phyloP scores from a whole-genome alignment of 1,284 basidiomycete species.

The Psilocybe mexicana region DNA sequence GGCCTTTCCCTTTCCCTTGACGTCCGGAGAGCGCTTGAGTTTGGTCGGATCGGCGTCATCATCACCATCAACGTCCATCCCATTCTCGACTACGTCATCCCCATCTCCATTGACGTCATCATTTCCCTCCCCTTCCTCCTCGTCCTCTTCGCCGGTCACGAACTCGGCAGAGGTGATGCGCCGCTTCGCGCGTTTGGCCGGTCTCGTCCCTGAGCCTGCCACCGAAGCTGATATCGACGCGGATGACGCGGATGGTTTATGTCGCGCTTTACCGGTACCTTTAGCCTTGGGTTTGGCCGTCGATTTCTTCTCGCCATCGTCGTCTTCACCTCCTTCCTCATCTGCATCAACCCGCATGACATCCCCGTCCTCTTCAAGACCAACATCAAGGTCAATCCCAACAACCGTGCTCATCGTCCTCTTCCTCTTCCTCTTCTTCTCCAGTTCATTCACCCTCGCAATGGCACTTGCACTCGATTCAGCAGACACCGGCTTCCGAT shows the following conservation, averaged over 20 bases:
- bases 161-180: not conserved
- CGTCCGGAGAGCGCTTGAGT: no score
- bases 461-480: not conserved
- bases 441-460: not conserved
- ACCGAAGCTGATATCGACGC: not conserved
- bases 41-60: no score
- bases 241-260: not conserved
- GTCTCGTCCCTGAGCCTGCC: not conserved
- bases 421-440: conserved; percentile 16
- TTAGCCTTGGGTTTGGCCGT: conserved; percentile 14
- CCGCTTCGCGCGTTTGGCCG: not conserved
- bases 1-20: no score
- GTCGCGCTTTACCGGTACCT: not conserved
- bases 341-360: not conserved
- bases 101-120: no score
- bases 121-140: not conserved
- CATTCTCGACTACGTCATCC: no score
- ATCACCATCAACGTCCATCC: no score
- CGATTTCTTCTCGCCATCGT: not conserved
- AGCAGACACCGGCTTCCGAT: not conserved
- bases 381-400: not conserved
- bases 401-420: not conserved
- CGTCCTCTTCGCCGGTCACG: not conserved
- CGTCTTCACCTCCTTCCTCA: not conserved
- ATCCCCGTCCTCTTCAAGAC: conserved; percentile 5